phyloP scores from a whole-genome alignment of 2,329 filamentous ascomycete genomes.

The Aaosphaeria pasadenensis region DNA sequence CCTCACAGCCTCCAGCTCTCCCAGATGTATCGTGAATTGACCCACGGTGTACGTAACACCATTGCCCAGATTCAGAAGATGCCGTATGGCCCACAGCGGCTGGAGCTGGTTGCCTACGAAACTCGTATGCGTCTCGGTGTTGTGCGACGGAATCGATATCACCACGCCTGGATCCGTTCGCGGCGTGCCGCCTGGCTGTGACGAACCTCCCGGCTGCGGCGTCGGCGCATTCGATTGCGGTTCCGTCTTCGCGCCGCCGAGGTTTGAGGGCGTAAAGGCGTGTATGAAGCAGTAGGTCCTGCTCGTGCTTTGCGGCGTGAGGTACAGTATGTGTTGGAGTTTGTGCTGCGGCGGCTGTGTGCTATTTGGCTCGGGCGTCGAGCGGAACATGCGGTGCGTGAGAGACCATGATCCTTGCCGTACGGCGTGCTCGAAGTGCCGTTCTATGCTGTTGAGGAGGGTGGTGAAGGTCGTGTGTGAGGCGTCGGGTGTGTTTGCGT shows the following conservation, averaged over 20 bases:
- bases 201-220: neutral
- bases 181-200: neutral
- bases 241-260: neutral
- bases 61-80: slow-evolving; percentile 16
- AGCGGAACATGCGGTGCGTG: slow-evolving; percentile 31
- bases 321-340: slow-evolving; percentile 28
- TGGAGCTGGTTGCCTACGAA: slow-evolving; percentile 18
- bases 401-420: slow-evolving; percentile 25
- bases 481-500: slow-evolving; percentile 17
- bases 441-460: slow-evolving; percentile 26
- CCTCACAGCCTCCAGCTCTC: slow-evolving; percentile 20
- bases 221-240: slow-evolving; percentile 1
- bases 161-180: slow-evolving; percentile 9
- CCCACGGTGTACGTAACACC: slow-evolving; percentile 20
- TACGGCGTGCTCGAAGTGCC: slow-evolving; percentile 17
- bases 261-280: slow-evolving; percentile 1
- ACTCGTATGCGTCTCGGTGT: slow-evolving; percentile 18
- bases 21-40: slow-evolving; percentile 24
- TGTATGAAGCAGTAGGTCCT: slow-evolving; percentile 24
- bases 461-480: slow-evolving; percentile 17
- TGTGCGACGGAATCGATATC: slow-evolving; percentile 19
- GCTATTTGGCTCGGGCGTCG: slow-evolving; percentile 12
- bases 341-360: slow-evolving; percentile 5
- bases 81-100: slow-evolving; percentile 25
- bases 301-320: slow-evolving; percentile 16